Conservation (phyloP, 1,284 basidiomycete genomes). For the Naganishia liquefaciens region DNA sequence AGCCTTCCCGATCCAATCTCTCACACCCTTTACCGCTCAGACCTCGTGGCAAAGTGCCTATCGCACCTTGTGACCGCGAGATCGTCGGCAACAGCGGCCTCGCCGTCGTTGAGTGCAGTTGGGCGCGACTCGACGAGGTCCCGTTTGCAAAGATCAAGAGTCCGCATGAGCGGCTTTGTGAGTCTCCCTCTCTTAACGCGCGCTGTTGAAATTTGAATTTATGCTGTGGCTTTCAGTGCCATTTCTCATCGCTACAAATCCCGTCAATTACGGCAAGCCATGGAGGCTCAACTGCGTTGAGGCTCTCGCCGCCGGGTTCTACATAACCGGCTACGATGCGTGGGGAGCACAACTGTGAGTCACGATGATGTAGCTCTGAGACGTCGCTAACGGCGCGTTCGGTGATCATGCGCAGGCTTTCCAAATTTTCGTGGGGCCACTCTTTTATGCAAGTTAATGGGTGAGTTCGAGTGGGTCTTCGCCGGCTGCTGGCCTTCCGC, state of each 20-base stretch:
- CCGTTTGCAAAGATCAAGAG: slow-evolving; percentile 92
- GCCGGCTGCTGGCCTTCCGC: neutral
- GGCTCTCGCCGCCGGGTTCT: slow-evolving; percentile 88
- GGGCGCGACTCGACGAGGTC: slow-evolving; percentile 91
- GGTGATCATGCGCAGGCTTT: slow-evolving; percentile 53
- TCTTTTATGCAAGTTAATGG: slow-evolving; percentile 81
- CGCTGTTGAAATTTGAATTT: neutral
- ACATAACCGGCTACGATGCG: slow-evolving; percentile 78
- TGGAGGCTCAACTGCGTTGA: slow-evolving; percentile 90
- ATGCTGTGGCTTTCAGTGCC: slow-evolving; percentile 64
- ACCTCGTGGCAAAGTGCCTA: slow-evolving; percentile 77
- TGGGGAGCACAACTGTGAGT: slow-evolving; percentile 69
- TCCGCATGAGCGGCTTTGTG: slow-evolving; percentile 85
- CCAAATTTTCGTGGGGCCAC: slow-evolving; percentile 82
- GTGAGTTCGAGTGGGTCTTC: slow-evolving; percentile 55
- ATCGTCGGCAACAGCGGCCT: slow-evolving; percentile 74
- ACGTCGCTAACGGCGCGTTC: slow-evolving; percentile 15
- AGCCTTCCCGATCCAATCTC: neutral
- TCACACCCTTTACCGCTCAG: slow-evolving; percentile 55
- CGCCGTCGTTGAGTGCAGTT: slow-evolving; percentile 96
- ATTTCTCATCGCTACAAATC: slow-evolving; percentile 87
- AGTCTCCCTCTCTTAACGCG: slow-evolving; percentile 47
- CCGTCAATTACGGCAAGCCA: slow-evolving; percentile 92
- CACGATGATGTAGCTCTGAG: slow-evolving; percentile 2
- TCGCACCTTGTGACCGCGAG: slow-evolving; percentile 83